phyloP scores from a whole-genome alignment of 352 stramenopile species.

The Phytopythium montanum region DNA sequence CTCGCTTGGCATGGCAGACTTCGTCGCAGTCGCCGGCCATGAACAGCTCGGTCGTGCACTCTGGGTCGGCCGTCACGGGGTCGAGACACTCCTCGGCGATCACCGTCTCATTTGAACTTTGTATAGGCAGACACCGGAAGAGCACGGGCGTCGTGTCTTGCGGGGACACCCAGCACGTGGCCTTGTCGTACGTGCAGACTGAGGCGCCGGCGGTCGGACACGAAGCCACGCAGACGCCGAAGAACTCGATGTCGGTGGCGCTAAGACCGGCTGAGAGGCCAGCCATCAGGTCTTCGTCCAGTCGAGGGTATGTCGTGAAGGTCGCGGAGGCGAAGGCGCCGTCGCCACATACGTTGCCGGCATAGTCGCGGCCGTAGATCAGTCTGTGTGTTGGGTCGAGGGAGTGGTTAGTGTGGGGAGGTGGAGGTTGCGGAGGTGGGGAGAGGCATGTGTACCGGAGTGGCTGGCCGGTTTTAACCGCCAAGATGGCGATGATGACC shows the following conservation, averaged over 20 bases:
- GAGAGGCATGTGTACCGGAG: slow-evolving; percentile 25
- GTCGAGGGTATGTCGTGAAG: slow-evolving; percentile 74
- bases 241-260: slow-evolving; percentile 62
- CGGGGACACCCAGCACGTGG: slow-evolving; percentile 58
- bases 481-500: slow-evolving; percentile 57
- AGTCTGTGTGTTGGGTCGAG: slow-evolving; percentile 28
- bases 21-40: slow-evolving; percentile 27
- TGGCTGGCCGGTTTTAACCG: slow-evolving; percentile 59
- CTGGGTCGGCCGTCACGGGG: slow-evolving; percentile 44
- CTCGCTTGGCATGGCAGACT: slow-evolving; percentile 62
- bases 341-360: slow-evolving; percentile 72
- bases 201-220: slow-evolving; percentile 49
- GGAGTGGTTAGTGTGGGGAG: background rate
- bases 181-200: slow-evolving; percentile 68
- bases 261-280: slow-evolving; percentile 32
- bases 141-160: slow-evolving; percentile 51
- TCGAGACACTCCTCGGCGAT: slow-evolving; percentile 59
- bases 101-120: slow-evolving; percentile 58
- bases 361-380: slow-evolving; percentile 82
- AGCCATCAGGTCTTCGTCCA: slow-evolving; percentile 75
- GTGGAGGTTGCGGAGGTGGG: background rate
- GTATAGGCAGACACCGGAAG: slow-evolving; percentile 76
- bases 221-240: slow-evolving; percentile 64
- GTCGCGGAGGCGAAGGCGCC: slow-evolving; percentile 24
- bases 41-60: slow-evolving; percentile 40